Percentiles rank a stretch among this genome's conserved stretches.
Conservation (phyloP, 805 yeast species). For the Starmerella riodocensis region DNA sequence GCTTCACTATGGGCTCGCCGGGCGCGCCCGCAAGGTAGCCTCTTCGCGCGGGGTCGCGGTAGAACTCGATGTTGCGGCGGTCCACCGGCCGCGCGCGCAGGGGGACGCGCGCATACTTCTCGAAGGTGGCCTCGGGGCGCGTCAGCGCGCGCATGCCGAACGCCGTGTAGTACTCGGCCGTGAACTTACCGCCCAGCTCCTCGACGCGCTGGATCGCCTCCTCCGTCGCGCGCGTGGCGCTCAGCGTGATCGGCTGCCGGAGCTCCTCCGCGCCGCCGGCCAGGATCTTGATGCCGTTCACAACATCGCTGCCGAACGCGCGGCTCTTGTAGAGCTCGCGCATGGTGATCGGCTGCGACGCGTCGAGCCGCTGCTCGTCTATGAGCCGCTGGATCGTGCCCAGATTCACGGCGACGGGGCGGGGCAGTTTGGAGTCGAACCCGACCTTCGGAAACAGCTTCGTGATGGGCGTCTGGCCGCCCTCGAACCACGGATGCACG, state of each 20-base stretch:
- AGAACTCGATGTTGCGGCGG: slow-evolving; percentile 66
- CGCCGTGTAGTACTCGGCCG: slow-evolving; percentile 55
- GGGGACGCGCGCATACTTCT: slow-evolving; percentile 68
- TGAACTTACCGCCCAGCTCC: slow-evolving; percentile 55
- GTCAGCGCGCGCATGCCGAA: slow-evolving; percentile 64
- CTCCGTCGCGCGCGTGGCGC: slow-evolving; percentile 68
- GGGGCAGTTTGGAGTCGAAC: slow-evolving; percentile 36
- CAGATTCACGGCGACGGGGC: slow-evolving; percentile 43
- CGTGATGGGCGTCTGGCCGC: slow-evolving; percentile 93
- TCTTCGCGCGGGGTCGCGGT: slow-evolving; percentile 54
- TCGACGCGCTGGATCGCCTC: slow-evolving; percentile 66
- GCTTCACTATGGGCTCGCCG: slow-evolving; percentile 27
- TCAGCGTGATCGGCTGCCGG: slow-evolving; percentile 53
- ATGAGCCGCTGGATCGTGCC: slow-evolving; percentile 58
- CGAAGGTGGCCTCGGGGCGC: slow-evolving; percentile 54
- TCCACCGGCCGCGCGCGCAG: slow-evolving; percentile 73
- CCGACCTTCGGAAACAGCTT: slow-evolving; percentile 80
- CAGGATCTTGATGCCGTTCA: slow-evolving; percentile 70
- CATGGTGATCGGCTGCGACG: slow-evolving; percentile 47
- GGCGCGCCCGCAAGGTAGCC: slow-evolving; percentile 74
- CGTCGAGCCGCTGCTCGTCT: slow-evolving; percentile 49
- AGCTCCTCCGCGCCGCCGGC: slow-evolving; percentile 42
- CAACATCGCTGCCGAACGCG: slow-evolving; percentile 36
- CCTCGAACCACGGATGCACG: slow-evolving; percentile 90
- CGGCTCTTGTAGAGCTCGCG: slow-evolving; percentile 64